Evolutionary conservation across 2,329 filamentous ascomycete species (phyloP), one percentile per base, ranked within the genome.

Genomic region (Cladosporium austrohemisphaericum): DNA sequence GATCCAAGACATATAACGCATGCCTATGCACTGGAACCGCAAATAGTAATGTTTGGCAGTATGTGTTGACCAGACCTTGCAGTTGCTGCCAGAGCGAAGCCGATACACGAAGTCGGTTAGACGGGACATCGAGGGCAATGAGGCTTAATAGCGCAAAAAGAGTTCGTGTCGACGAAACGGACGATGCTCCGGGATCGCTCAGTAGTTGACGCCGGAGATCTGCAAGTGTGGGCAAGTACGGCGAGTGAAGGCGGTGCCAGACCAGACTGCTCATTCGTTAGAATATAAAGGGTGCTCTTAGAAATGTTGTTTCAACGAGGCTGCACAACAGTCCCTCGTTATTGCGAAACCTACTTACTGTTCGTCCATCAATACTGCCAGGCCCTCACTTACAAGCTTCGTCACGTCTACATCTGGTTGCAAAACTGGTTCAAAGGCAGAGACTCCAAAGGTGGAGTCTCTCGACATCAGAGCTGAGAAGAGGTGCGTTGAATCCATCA

Each of bases 241-340:
- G 52, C 26, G 44, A 45, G n/a, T 52, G 44, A 6, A 53, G 38
- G 18, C 41, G 46, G 41, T 52, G 50, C 54, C 52, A 56, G 8
- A 49, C 18, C 5, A 56, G 33, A 38, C 52, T 51, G 14, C 20
- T 14, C 2, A 40, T 11, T 5, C 13, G 11, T 37, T 16, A 47
- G 41, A 37, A 16, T 47, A 5, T 19, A 31, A 10, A 20, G 6
- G n/a, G 4, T 16, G 4, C 5, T 7, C 13, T n/a, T n/a, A n/a
- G n/a, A n/a, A n/a, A n/a, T n/a, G n/a, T n/a, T n/a, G n/a, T n/a
- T n/a, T n/a, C n/a, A n/a, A n/a, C n/a, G n/a, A n/a, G n/a, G n/a
- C n/a, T n/a, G n/a, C n/a, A n/a, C n/a, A n/a, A n/a, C n/a, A n/a
- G n/a, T n/a, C n/a, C n/a, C n/a, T n/a, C n/a, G n/a, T n/a, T n/a